phyloP scores from a whole-genome alignment of 1,284 basidiomycete species.

The Moesziomyces antarcticus region DNA sequence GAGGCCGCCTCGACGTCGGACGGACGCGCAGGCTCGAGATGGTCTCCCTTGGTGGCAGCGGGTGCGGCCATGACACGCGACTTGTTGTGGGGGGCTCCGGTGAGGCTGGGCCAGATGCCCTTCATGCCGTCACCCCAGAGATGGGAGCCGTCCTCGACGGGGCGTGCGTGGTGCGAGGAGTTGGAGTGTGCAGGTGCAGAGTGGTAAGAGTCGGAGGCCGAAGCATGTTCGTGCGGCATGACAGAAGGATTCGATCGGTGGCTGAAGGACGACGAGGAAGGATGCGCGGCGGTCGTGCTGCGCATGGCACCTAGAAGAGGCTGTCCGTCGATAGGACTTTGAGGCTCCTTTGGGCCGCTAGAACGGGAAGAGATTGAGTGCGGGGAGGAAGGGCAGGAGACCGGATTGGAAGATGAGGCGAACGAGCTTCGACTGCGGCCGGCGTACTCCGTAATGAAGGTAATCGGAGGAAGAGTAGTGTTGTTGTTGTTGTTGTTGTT shows the following conservation, averaged over 20 bases:
- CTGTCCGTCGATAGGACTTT: constrained; percentile 30
- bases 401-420: constrained; percentile 16
- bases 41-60: constrained; percentile 19
- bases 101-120: constrained; percentile 46
- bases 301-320: constrained; percentile 15
- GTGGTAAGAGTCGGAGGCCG: constrained; percentile 1
- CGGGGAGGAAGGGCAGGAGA: constrained; percentile 19
- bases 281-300: constrained; percentile 12
- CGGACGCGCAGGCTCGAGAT: constrained; percentile 32
- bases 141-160: constrained; percentile 38
- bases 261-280: not conserved
- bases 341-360: constrained; percentile 23
- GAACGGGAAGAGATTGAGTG: constrained; percentile 13
- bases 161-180: constrained; percentile 12
- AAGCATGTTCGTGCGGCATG: constrained; percentile 10
- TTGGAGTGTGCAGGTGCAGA: constrained; percentile 16
- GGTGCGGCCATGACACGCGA: constrained; percentile 9
- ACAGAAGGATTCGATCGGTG: constrained; percentile 1
- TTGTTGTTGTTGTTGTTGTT: constrained; percentile 1
- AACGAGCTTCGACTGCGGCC: constrained; percentile 7
- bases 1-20: constrained; percentile 44
- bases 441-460: constrained; percentile 5
- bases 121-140: constrained; percentile 50
- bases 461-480: constrained; percentile 29
- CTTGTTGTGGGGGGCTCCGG: constrained; percentile 39